A percentile compares a stretch with the other conserved stretches of the same genome.
These are phyloP conservation scores for Rubus idaeus DNA, from an alignment of 306 rosid genomes.

Conservation along the genomic window DNA sequence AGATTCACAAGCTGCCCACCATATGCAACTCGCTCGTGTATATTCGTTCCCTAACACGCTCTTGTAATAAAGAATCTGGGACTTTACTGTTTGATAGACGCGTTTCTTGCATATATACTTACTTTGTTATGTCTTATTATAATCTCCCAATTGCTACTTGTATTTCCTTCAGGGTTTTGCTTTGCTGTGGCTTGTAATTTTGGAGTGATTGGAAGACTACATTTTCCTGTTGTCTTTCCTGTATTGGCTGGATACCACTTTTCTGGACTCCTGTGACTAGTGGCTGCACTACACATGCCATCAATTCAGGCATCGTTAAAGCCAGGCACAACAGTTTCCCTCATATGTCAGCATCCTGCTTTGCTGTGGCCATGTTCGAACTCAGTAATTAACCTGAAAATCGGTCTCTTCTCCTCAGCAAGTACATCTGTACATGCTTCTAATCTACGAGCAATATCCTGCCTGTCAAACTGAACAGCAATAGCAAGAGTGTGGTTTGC, in stretches of 20 bases:
- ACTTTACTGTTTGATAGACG: not conserved
- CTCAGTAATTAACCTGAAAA: not conserved
- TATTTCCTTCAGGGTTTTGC: constrained; percentile 14
- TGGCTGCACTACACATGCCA: not conserved
- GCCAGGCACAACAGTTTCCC: not conserved
- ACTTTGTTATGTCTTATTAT: too few relatives aligned
- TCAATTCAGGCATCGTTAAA: not conserved
- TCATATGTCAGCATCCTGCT: not conserved
- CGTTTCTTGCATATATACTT: not conserved
- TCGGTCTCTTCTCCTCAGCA: not conserved
- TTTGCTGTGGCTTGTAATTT: constrained; percentile 4
- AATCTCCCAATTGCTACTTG: not conserved
- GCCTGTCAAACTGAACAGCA: not conserved
- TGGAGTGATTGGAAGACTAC: not conserved
- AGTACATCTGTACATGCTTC: not conserved
- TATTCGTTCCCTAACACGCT: not conserved
- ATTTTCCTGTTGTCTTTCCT: not conserved
- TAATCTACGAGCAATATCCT: not conserved
- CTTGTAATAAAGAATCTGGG: not conserved
- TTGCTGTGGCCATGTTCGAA: not conserved
- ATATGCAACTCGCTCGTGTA: not conserved
- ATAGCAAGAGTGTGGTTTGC: not conserved
- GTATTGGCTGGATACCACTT: not conserved
- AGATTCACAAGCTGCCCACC: not conserved
- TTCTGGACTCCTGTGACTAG: not conserved